Conservation (phyloP, 164 flowering plant species). For the Vitis amurensis region DNA sequence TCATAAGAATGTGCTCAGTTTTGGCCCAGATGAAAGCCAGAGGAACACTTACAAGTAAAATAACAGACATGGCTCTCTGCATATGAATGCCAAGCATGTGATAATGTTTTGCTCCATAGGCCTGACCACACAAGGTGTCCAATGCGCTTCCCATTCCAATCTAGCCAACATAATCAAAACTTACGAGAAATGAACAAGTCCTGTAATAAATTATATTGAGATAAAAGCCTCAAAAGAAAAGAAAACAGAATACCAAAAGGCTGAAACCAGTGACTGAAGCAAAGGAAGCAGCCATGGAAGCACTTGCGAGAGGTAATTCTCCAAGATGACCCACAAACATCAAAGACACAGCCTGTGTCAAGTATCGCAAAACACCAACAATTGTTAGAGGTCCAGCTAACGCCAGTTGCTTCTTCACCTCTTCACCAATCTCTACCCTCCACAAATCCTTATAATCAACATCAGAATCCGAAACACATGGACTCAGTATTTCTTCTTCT, state of each 20-base stretch:
- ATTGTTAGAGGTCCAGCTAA: constrained; percentile 48
- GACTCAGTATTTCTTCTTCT: too few species aligned
- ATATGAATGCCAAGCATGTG: constrained; percentile 19
- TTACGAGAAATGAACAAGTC: too few species aligned
- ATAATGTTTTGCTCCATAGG: constrained; percentile 24
- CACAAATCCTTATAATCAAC: not conserved
- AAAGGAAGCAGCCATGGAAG: constrained; percentile 60
- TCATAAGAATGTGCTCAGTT: constrained; percentile 6
- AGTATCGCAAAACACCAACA: constrained; percentile 30
- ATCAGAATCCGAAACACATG: too few species aligned
- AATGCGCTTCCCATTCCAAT: constrained; percentile 16
- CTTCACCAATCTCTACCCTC: constrained; percentile 18
- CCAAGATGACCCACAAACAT: constrained; percentile 70
- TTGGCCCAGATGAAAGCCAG: constrained; percentile 21
- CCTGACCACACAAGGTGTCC: constrained; percentile 16
- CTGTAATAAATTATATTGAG: not conserved
- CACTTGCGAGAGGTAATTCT: constrained; percentile 49
- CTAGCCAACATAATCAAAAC: not conserved
- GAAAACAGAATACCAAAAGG: constrained; percentile 32
- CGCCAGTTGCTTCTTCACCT: constrained; percentile 39
- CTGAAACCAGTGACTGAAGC: constrained; percentile 56
- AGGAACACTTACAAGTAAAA: constrained; percentile 15
- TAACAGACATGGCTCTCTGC: constrained; percentile 17
- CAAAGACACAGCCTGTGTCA: constrained; percentile 44
- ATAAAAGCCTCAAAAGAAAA: not conserved